phyloP scores from a whole-genome alignment of 1,139 yeast genomes.

The Geotrichum reessii region DNA sequence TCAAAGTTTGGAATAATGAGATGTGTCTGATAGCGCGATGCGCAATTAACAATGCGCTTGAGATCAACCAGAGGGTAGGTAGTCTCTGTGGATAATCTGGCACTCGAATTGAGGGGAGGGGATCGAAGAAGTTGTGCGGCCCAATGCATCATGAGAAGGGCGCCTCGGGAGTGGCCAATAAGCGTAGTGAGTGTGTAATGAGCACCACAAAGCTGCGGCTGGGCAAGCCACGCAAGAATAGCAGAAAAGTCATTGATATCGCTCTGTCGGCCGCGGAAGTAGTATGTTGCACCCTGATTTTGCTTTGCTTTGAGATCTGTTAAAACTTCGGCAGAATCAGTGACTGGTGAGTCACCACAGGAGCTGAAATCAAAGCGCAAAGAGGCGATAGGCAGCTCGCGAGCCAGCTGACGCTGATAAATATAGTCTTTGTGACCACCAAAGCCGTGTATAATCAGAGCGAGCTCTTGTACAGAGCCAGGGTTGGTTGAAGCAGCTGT shows the following conservation, averaged over 20 bases:
- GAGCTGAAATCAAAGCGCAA: conserved; percentile 17
- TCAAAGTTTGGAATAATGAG: neutral
- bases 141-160: conserved; percentile 16
- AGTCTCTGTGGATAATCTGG: neutral
- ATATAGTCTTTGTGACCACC: conserved; percentile 20
- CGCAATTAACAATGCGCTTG: conserved; percentile 12
- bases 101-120: neutral
- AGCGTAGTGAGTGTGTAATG: neutral
- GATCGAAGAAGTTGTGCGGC: neutral
- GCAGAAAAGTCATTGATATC: conserved; percentile 15
- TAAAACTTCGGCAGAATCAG: neutral
- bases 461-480: conserved; percentile 1
- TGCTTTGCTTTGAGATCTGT: neutral
- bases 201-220: neutral
- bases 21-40: conserved; percentile 13
- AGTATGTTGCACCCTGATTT: neutral
- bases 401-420: conserved; percentile 16
- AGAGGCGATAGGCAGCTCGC: conserved; percentile 7
- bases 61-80: neutral
- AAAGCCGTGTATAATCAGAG: conserved; percentile 18
- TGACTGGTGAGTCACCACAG: conserved; percentile 15
- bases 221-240: neutral
- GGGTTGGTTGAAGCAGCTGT: neutral
- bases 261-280: conserved; percentile 8
- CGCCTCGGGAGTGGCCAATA: conserved; percentile 19